phyloP scores from a whole-genome alignment of 2,329 filamentous ascomycete species.

The Metarhizium anisopliae region DNA sequence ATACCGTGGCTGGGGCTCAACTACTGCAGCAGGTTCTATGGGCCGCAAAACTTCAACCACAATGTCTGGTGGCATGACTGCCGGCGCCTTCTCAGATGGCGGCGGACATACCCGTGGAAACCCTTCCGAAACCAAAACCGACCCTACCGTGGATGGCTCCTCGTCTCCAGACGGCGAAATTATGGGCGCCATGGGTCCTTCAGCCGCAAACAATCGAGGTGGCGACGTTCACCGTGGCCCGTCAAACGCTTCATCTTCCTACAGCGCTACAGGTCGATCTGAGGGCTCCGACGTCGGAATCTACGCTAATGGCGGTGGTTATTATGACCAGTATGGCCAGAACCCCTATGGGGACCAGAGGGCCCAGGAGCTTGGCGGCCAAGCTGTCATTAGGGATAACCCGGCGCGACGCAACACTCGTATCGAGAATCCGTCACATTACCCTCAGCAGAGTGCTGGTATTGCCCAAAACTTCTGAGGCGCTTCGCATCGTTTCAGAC shows the following conservation, averaged over 20 bases:
- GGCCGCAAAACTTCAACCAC: conserved; percentile 84
- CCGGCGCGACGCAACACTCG: conserved; percentile 85
- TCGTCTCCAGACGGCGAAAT: conserved; percentile 68
- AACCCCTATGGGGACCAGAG: conserved; percentile 46
- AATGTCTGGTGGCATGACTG: conserved; percentile 64
- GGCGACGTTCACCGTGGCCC: conserved; percentile 76
- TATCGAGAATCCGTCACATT: conserved; percentile 85
- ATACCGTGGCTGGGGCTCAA: conserved; percentile 92
- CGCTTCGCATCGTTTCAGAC: not conserved
- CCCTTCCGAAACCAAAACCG: conserved; percentile 61
- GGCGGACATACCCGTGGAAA: conserved; percentile 58
- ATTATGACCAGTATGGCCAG: conserved; percentile 51
- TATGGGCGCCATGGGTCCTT: conserved; percentile 71
- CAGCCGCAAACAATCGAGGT: conserved; percentile 53
- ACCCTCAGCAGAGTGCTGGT: conserved; percentile 85
- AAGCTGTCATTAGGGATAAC: conserved; percentile 88
- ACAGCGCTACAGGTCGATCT: conserved; percentile 73
- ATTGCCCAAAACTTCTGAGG: conserved; percentile 92
- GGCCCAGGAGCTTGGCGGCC: conserved; percentile 38
- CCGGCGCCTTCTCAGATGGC: conserved; percentile 63
- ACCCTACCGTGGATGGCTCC: conserved; percentile 45
- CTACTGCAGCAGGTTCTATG: conserved; percentile 56
- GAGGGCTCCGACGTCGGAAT: conserved; percentile 50
- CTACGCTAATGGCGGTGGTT: conserved; percentile 38
- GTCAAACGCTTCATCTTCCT: conserved; percentile 93